Conservation (phyloP, 2,329 filamentous ascomycete species). For the Botrytis elliptica region DNA sequence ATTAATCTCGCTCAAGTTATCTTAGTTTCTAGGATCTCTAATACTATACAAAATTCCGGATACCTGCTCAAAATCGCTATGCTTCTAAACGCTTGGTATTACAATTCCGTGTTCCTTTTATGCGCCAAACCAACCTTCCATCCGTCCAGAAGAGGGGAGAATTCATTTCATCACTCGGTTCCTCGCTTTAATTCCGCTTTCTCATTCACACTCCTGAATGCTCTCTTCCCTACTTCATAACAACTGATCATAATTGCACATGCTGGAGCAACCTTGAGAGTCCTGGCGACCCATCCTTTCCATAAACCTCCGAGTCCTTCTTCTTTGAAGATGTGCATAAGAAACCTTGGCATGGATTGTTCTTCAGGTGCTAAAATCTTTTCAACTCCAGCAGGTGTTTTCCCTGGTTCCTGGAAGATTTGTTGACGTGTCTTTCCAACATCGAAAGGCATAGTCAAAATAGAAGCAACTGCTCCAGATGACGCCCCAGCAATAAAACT, state of each 20-base stretch:
- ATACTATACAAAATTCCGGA: slow-evolving; percentile 24
- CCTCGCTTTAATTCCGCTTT: slow-evolving; percentile 36
- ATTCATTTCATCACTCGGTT: slow-evolving; percentile 27
- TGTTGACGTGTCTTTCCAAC: slow-evolving; percentile 96
- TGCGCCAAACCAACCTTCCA: neutral
- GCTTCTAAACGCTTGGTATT: slow-evolving; percentile 24
- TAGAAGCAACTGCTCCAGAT: slow-evolving; percentile 80
- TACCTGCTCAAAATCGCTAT: slow-evolving; percentile 31
- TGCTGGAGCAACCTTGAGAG: slow-evolving; percentile 89
- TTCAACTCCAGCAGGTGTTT: slow-evolving; percentile 40
- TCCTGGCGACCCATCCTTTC: slow-evolving; percentile 87
- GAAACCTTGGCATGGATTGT: slow-evolving; percentile 72
- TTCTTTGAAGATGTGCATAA: slow-evolving; percentile 87
- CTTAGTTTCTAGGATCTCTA: slow-evolving; percentile 21
- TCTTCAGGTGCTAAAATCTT: slow-evolving; percentile 63
- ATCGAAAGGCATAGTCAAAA: slow-evolving; percentile 92
- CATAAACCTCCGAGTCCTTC: slow-evolving; percentile 82
- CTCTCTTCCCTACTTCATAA: slow-evolving; percentile 93
- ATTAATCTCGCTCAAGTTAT: slow-evolving; percentile 5
- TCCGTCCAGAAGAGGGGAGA: slow-evolving; percentile 1
- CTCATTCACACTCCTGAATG: slow-evolving; percentile 74
- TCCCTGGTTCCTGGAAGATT: slow-evolving; percentile 62
- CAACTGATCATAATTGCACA: slow-evolving; percentile 99
- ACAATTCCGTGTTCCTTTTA: slow-evolving; percentile 13
- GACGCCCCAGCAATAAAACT: slow-evolving; percentile 83